Base-by-base conservation (phyloP, 257 asterid species). In the Jasminum sambac region DNA sequence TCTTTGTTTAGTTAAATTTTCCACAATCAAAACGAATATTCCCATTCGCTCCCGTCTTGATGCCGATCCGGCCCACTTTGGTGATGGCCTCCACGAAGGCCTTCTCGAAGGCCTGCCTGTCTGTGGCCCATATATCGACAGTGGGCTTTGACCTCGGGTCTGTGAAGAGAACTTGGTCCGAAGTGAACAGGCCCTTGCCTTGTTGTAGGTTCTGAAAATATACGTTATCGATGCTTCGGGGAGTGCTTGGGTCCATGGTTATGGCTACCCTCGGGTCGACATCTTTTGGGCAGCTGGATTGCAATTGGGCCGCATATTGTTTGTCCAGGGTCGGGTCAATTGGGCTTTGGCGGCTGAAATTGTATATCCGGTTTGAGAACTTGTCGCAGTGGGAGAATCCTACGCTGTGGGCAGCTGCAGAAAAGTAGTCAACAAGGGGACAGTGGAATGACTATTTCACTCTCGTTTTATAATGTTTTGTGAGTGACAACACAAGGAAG, bases 371-470 rank as follows among this genome's bases (percentile, higher is more conserved):
- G 77, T 84, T 84, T 1, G 95, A 24, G n/a, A 93, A 84, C 66
- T 73, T 83, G 86, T 34, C 63, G 74, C 98, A 93, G 72, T 90
- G 98, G 23, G 98, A 85, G 82, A 93, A 90, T 6, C 98, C 98
- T 38, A 93, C 74, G 0, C 90, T 86, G 82, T 93, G 98, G 62
- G 88, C 79, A 14, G 86, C 98, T 89, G 85, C 83, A 72, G 6
- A 66, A 16, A 26, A 67, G 8, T 40, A 4, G 6, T 1, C n/a
- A 19, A 34, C 14, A 46, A 13, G 17, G 6, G n/a, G n/a, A n/a
- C n/a, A 14, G 19, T 46, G 10, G 57, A 16, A 46, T 44, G 19
- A 44, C 52, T 44, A n/a, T 44, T 19, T 4, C 8, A 14, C 12
- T n/a, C n/a, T n/a, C n/a, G n/a, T n/a, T n/a, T n/a, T n/a, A n/a